Evolutionary conservation across 352 stramenopile genomes (phyloP).

Genomic region (Phytophthora pluvialis): DNA sequence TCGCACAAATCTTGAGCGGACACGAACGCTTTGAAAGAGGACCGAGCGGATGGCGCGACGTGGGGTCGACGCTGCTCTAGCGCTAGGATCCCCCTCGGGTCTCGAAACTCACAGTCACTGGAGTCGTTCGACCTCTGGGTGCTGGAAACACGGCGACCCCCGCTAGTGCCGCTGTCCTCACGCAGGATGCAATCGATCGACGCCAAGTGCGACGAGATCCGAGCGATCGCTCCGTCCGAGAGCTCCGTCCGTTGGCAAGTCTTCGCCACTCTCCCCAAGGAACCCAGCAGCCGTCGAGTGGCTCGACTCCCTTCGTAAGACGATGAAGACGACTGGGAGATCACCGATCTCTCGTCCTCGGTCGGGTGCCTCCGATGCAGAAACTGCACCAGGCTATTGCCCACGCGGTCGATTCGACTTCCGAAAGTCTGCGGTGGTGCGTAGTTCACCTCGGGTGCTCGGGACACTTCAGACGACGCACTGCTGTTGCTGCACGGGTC

Average conservation of each 20-base stretch:
- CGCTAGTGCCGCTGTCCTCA: constrained; percentile 44
- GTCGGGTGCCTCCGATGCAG: constrained; percentile 5
- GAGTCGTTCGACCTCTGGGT: constrained; percentile 7
- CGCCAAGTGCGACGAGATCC: constrained; percentile 53
- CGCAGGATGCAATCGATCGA: constrained; percentile 66
- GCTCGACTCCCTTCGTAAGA: neutral
- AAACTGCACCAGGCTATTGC: constrained; percentile 15
- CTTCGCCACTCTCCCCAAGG: constrained; percentile 51
- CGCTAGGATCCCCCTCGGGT: neutral
- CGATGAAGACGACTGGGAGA: constrained; percentile 1
- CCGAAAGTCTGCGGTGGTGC: constrained; percentile 5
- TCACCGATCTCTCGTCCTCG: constrained; percentile 6
- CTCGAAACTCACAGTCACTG: constrained; percentile 13
- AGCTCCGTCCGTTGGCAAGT: constrained; percentile 56
- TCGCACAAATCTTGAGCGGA: constrained; percentile 56
- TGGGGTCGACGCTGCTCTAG: neutral
- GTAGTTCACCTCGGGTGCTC: neutral
- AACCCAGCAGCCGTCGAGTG: constrained; percentile 44
- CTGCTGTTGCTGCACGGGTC: constrained; percentile 2
- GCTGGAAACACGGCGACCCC: constrained; percentile 48
- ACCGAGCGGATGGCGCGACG: constrained; percentile 14
- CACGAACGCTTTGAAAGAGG: constrained; percentile 54
- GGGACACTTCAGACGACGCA: neutral
- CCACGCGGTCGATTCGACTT: constrained; percentile 16
- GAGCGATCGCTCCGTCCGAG: constrained; percentile 51